Evolutionary conservation across 139 green algal genomes (phyloP).

Genomic region (Volvox reticuliferus): DNA sequence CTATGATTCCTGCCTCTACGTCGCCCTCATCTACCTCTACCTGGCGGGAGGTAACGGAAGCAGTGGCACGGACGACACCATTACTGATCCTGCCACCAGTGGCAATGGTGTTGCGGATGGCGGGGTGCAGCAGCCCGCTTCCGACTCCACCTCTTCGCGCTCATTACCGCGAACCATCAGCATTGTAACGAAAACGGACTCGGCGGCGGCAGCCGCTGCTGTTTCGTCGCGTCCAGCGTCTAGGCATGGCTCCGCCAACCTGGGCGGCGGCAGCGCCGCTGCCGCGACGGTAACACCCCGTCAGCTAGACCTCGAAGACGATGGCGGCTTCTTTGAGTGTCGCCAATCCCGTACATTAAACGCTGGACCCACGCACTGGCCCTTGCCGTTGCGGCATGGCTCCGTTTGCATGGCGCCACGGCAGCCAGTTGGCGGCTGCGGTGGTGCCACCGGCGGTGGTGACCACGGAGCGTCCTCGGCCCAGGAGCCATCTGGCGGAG

Average conservation of each 20-base stretch:
- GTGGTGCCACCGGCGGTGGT: no score
- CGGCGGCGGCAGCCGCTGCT: not conserved
- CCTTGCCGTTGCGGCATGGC: constrained; percentile 3
- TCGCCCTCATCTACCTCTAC: constrained; percentile 49
- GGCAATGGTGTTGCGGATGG: not conserved
- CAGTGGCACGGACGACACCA: not conserved
- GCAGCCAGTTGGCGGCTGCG: no score
- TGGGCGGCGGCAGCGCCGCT: not conserved
- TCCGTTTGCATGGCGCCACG: not conserved
- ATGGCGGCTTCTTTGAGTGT: not conserved
- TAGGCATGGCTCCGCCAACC: not conserved
- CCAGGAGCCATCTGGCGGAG: no score
- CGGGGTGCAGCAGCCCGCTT: no score
- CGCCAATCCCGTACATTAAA: not conserved
- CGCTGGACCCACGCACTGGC: constrained; percentile 1
- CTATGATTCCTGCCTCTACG: constrained; percentile 45
- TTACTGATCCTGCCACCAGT: not conserved
- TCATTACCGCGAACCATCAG: not conserved
- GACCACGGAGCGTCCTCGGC: no score
- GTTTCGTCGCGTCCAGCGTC: not conserved
- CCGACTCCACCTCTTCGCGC: not conserved
- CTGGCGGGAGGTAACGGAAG: not conserved
- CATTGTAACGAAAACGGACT: not conserved
- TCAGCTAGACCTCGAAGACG: not conserved
- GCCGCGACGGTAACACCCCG: not conserved